phyloP scores from a whole-genome alignment of 768 basidiomycete genomes.

The Mycena sanguinolenta region DNA sequence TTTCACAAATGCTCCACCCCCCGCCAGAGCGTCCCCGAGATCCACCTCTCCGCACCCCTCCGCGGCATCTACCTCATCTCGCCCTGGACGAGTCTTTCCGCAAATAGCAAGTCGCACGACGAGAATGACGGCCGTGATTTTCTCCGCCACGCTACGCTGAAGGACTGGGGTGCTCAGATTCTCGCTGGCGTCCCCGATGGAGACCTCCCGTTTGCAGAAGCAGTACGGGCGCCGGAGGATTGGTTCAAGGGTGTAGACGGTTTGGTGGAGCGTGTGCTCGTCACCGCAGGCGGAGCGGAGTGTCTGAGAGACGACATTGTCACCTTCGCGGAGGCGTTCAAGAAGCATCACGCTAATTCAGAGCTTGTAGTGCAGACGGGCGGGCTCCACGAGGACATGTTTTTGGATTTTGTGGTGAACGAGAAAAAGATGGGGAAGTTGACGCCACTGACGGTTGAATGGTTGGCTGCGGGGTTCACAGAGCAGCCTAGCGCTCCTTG shows the following conservation, averaged over 20 bases:
- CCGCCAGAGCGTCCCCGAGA: slow-evolving; percentile 37
- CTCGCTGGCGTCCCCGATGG: slow-evolving; percentile 43
- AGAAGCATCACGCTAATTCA: slow-evolving; percentile 35
- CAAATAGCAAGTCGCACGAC: slow-evolving; percentile 40
- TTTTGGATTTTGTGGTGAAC: slow-evolving; percentile 44
- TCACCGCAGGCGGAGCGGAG: slow-evolving; percentile 53
- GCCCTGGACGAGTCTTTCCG: slow-evolving; percentile 51
- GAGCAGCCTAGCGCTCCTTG: background rate
- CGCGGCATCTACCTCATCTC: slow-evolving; percentile 48
- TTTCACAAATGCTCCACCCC: slow-evolving; percentile 52
- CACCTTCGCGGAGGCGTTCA: slow-evolving; percentile 40
- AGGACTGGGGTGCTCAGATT: slow-evolving; percentile 36
- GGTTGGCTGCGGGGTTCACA: slow-evolving; percentile 39
- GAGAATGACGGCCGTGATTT: slow-evolving; percentile 46
- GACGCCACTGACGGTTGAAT: slow-evolving; percentile 40
- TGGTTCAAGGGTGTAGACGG: slow-evolving; percentile 51
- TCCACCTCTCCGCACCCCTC: slow-evolving; percentile 39
- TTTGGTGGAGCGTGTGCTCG: slow-evolving; percentile 49
- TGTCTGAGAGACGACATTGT: slow-evolving; percentile 51
- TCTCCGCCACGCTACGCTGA: slow-evolving; percentile 32
- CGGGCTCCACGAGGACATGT: slow-evolving; percentile 55
- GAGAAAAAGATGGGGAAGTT: slow-evolving; percentile 36
- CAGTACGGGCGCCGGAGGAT: slow-evolving; percentile 44
- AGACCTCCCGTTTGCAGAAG: slow-evolving; percentile 48
- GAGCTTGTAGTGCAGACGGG: slow-evolving; percentile 46